Evolutionary conservation across 257 asterid species (phyloP).

Genomic region (Euphrasia confusa): DNA sequence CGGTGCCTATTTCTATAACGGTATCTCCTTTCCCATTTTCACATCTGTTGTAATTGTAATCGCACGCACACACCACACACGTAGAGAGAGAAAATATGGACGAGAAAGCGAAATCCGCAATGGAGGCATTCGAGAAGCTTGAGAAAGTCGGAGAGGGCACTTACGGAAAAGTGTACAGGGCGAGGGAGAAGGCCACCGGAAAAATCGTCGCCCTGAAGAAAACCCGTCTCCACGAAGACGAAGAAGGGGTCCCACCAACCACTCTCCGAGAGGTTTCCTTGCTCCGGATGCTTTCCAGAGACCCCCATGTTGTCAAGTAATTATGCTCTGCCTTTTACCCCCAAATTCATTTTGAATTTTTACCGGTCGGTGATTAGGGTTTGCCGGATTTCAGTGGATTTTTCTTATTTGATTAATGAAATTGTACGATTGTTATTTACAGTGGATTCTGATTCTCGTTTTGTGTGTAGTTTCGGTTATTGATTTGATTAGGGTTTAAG

Average conservation of each 20-base stretch:
- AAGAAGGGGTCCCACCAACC: slow-evolving; percentile 97
- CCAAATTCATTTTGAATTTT: neutral
- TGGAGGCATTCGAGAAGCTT: slow-evolving; percentile 90
- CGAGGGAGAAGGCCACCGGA: slow-evolving; percentile 87
- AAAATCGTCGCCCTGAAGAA: slow-evolving; percentile 87
- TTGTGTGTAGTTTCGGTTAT: neutral
- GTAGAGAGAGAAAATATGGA: slow-evolving; percentile 22
- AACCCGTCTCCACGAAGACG: slow-evolving; percentile 93
- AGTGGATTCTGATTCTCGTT: neutral
- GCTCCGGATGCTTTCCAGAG: slow-evolving; percentile 87
- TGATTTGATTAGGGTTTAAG: slow-evolving; percentile 3
- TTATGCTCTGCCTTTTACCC: slow-evolving; percentile 3
- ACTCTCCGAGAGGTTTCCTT: slow-evolving; percentile 94
- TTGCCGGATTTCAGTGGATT: neutral
- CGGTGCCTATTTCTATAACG: slow-evolving; percentile 13
- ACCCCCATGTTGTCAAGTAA: slow-evolving; percentile 76
- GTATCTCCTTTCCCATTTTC: slow-evolving; percentile 10
- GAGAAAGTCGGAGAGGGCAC: slow-evolving; percentile 98
- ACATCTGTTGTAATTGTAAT: neutral
- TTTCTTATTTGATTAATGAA: neutral
- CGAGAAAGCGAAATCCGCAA: slow-evolving; percentile 52
- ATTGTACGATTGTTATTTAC: neutral
- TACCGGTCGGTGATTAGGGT: neutral
- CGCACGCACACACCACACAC: neutral
- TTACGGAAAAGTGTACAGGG: slow-evolving; percentile 91